Evolutionary conservation across 768 basidiomycete genomes (phyloP).

Genomic region (Cubamyces lactineus): DNA sequence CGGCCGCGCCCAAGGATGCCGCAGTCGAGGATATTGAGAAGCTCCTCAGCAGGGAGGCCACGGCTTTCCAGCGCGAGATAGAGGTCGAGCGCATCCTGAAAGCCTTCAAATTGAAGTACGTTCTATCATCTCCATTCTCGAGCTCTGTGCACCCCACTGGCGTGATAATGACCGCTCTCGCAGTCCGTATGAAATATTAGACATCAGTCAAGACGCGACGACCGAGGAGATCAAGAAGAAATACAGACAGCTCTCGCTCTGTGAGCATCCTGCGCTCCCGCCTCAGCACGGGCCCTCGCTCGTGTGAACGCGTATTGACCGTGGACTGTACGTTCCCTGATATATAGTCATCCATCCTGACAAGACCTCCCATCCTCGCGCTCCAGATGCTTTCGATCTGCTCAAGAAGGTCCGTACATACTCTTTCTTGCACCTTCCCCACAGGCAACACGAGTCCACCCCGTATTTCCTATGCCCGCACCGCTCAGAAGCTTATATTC

Average conservation of each 20-base stretch:
- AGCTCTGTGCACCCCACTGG: not conserved
- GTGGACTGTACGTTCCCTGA: slow-evolving; percentile 46
- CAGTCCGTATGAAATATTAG: slow-evolving; percentile 94
- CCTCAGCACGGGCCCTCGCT: not conserved
- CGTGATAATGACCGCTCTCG: not conserved
- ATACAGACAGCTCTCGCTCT: slow-evolving; percentile 82
- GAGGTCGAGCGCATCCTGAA: slow-evolving; percentile 91
- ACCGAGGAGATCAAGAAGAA: slow-evolving; percentile 88
- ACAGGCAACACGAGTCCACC: not conserved
- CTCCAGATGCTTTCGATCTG: slow-evolving; percentile 91
- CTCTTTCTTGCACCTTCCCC: not conserved
- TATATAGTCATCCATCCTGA: slow-evolving; percentile 94
- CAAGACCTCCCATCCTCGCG: slow-evolving; percentile 86
- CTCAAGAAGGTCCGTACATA: slow-evolving; percentile 76
- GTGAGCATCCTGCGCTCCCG: slow-evolving; percentile 48
- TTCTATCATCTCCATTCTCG: slow-evolving; percentile 11
- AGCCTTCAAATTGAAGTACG: slow-evolving; percentile 95
- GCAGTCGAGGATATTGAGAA: slow-evolving; percentile 72
- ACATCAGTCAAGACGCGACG: slow-evolving; percentile 70
- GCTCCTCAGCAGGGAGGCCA: slow-evolving; percentile 77
- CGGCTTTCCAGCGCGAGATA: slow-evolving; percentile 83
- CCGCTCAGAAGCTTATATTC: not conserved
- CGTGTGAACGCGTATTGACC: slow-evolving; percentile 22
- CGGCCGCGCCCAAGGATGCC: slow-evolving; percentile 21
- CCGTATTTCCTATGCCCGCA: not conserved